Evolutionary conservation across 2,329 filamentous ascomycete genomes (phyloP), one percentile per base, ranked within the genome.

Genomic region (Rachicladosporium sp.): DNA sequence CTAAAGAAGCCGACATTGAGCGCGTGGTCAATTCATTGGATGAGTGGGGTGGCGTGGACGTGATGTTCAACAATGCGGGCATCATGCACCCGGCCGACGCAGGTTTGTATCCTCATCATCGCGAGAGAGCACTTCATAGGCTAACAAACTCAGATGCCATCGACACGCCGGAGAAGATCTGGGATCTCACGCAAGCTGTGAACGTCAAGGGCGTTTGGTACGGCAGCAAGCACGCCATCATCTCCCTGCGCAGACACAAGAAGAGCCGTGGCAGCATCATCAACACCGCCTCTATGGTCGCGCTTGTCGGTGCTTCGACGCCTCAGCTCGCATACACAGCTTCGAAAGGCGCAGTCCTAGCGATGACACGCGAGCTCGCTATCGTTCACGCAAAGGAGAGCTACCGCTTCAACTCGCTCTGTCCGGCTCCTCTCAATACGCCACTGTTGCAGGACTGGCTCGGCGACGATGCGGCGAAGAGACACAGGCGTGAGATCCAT

Each of bases 201-300:
- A 95, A 95, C 63, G 88, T 94, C 62, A 95, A 95, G 74, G 88
- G 88, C 33, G 88, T 95, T n/a, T 94, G 88, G 88, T 95, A 77
- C 61, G 88, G 88, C 44, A 81, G 78, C 73, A 95, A 94, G 72
- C 85, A 94, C 61, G 86, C 88, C 5, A 79, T 95, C 21, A 69
- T 89, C 37, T 76, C 83, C 33, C 71, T 95, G 53, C 80, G 87
- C 48, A 78, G 77, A 52, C 71, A 93, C 69, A 73, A 74, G 40
- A 95, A 95, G 76, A 75, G 69, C 33, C 76, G 73, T 52, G 84
- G 76, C 37, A 86, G 80, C 62, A 78, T 95, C 63, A 88, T 94
- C 73, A 94, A 94, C 71, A 93, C 86, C 2, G 87, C 86, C 19
- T 88, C 81, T 35, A 82, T 93, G 36, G 87, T 94, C 35, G 87